Percentiles rank a stretch among this genome's conserved stretches.
Conservation (phyloP, 139 green algal genomes). For the Marvania coccoides region DNA sequence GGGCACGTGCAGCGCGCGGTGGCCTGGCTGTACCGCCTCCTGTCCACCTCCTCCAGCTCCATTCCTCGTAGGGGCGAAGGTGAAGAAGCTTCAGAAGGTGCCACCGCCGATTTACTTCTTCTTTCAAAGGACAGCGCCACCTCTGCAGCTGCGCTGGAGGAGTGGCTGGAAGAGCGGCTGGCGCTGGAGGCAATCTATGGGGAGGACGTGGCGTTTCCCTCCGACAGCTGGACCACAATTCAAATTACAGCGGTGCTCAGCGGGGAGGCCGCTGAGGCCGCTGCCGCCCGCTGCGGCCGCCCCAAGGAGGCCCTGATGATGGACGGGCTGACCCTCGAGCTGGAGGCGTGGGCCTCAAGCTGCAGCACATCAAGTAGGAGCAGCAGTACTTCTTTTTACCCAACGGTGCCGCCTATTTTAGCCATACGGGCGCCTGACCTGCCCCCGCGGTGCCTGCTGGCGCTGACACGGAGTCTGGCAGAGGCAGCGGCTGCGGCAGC, state of each 20-base stretch:
- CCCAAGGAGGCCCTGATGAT: neutral
- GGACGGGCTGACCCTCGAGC: conserved; percentile 19
- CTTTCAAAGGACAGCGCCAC: neutral
- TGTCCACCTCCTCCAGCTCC: conserved; percentile 11
- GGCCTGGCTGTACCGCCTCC: conserved; percentile 19
- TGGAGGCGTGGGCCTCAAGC: conserved; percentile 16
- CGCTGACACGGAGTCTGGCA: conserved; percentile 36
- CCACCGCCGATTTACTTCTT: neutral
- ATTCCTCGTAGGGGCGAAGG: too few relatives aligned
- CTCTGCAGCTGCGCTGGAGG: neutral
- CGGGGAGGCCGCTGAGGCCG: neutral
- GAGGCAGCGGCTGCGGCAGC: conserved; percentile 3
- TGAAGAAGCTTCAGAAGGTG: neutral
- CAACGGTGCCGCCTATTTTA: conserved; percentile 34
- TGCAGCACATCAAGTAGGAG: neutral
- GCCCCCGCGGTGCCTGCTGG: conserved; percentile 19
- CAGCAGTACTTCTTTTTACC: conserved; percentile 29
- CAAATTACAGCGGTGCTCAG: conserved; percentile 1
- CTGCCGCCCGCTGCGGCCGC: neutral
- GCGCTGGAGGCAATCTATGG: conserved; percentile 68
- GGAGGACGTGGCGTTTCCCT: conserved; percentile 18
- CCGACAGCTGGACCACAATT: neutral
- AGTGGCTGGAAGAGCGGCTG: conserved; percentile 58
- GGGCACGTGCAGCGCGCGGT: conserved; percentile 40
- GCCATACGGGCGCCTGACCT: conserved; percentile 23